phyloP scores from a whole-genome alignment of 2,329 filamentous ascomycete species.

The Sporothrix curviconia region DNA sequence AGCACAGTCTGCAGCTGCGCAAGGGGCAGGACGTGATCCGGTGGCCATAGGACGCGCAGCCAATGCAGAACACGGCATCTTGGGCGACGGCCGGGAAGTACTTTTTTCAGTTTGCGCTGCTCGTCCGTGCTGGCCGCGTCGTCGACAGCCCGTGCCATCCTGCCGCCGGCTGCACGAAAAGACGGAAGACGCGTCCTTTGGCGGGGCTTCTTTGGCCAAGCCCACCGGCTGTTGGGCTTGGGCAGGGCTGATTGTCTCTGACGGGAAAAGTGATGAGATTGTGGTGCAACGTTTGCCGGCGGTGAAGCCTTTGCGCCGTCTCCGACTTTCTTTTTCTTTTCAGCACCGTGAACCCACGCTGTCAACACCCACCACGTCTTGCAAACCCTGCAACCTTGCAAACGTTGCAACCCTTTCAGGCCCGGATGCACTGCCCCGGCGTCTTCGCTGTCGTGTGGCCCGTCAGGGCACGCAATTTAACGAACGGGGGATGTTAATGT shows the following conservation, averaged over 20 bases:
- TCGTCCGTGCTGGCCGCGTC: background rate
- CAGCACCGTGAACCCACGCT: too few relatives aligned
- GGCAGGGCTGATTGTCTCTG: background rate
- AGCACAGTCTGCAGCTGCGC: slow-evolving; percentile 45
- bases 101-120: slow-evolving; percentile 31
- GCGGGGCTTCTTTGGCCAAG: background rate
- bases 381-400: too few relatives aligned
- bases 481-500: background rate
- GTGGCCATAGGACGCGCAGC: slow-evolving; percentile 47
- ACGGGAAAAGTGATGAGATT: background rate
- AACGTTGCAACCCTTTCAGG: too few relatives aligned
- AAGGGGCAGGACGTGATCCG: slow-evolving; percentile 37
- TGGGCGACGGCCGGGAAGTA: slow-evolving; percentile 48
- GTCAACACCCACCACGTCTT: too few relatives aligned
- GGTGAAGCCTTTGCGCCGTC: background rate
- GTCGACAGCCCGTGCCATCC: slow-evolving; percentile 1
- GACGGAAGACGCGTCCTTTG: too few relatives aligned
- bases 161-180: too few relatives aligned
- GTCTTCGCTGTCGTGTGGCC: too few relatives aligned
- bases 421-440: too few relatives aligned
- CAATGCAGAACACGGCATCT: slow-evolving; percentile 41
- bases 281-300: background rate
- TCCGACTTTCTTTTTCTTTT: background rate
- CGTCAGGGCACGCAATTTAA: slow-evolving; percentile 2
- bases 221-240: background rate